Percentiles rank a stretch among this genome's conserved stretches.
These are phyloP conservation scores for Ophiostoma sp. DNA, from an alignment of 2,329 filamentous ascomycete genomes.

Conservation along the genomic window DNA sequence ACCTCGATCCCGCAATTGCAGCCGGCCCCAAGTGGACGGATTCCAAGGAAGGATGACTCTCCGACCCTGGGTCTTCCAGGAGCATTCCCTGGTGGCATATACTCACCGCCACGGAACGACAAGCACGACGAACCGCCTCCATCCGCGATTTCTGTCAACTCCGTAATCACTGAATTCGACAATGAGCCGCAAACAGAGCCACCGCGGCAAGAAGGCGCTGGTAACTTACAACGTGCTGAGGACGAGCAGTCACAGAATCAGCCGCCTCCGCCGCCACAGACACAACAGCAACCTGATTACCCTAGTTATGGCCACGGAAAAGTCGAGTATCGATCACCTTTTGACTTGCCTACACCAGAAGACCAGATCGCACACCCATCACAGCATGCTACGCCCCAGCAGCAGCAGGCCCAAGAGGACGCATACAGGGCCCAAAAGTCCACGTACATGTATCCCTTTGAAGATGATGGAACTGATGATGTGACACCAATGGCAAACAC, in stretches of 20 bases:
- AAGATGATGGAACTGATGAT: constrained; percentile 41
- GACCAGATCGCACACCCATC: constrained; percentile 2
- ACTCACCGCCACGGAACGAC: constrained; percentile 37
- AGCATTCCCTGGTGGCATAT: constrained; percentile 52
- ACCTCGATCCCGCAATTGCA: constrained; percentile 24
- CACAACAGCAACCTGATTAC: neutral
- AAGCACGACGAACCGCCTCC: constrained; percentile 50
- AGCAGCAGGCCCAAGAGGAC: neutral
- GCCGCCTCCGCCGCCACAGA: neutral
- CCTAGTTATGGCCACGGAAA: constrained; percentile 10
- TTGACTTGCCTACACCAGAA: constrained; percentile 25
- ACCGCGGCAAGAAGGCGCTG: constrained; percentile 37
- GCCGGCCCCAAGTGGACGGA: constrained; percentile 23
- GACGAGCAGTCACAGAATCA: neutral
- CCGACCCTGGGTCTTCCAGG: constrained; percentile 68
- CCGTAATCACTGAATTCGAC: constrained; percentile 70
- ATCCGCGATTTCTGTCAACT: constrained; percentile 60
- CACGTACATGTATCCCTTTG: constrained; percentile 54
- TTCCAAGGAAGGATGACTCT: constrained; percentile 50
- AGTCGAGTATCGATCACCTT: constrained; percentile 31
- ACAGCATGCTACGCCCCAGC: neutral
- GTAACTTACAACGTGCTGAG: neutral
- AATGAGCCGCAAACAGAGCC: constrained; percentile 66
- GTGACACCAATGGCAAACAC: constrained; percentile 3
- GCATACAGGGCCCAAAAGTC: constrained; percentile 35